A percentile compares a stretch with the other conserved stretches of the same genome.
Evolutionary conservation across 108 stramenopile genomes (phyloP).

Genomic region (Skeletonema grethae): DNA sequence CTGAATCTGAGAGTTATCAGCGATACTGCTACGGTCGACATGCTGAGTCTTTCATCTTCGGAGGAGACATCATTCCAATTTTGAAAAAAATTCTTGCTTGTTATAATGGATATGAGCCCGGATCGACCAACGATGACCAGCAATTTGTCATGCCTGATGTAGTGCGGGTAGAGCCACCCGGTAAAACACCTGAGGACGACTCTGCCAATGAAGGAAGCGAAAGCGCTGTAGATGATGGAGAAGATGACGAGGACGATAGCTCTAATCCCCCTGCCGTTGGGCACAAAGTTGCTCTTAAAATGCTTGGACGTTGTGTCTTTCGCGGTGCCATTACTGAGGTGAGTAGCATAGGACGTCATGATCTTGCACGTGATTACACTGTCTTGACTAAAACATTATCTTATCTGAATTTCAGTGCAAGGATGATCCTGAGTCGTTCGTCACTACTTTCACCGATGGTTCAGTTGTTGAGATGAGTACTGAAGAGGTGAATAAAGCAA

Average conservation of each 20-base stretch:
- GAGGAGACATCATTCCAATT: conserved; percentile 36
- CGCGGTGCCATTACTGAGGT: conserved; percentile 23
- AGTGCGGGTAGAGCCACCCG: conserved; percentile 22
- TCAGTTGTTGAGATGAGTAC: neutral
- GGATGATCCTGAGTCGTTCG: conserved; percentile 4
- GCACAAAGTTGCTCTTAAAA: conserved; percentile 15
- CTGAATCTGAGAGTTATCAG: conserved; percentile 14
- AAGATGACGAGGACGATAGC: neutral
- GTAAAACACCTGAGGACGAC: neutral
- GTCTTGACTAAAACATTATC: neutral
- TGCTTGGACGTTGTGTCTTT: conserved; percentile 22
- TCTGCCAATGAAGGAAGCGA: neutral
- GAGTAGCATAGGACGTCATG: neutral
- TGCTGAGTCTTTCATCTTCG: conserved; percentile 11
- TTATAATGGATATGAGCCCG: neutral
- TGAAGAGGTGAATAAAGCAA: conserved; percentile 1
- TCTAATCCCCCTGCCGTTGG: conserved; percentile 13
- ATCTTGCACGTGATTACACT: neutral
- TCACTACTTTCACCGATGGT: neutral
- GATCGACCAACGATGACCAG: neutral
- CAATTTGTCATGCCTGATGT: conserved; percentile 3
- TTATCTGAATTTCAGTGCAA: conserved; percentile 10
- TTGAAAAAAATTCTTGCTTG: conserved; percentile 34
- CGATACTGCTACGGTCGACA: conserved; percentile 21
- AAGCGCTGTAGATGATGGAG: neutral